These are phyloP conservation scores for Dactylis glomerata DNA, from an alignment of 176 grass and related monocot species.

Conservation along the genomic window DNA sequence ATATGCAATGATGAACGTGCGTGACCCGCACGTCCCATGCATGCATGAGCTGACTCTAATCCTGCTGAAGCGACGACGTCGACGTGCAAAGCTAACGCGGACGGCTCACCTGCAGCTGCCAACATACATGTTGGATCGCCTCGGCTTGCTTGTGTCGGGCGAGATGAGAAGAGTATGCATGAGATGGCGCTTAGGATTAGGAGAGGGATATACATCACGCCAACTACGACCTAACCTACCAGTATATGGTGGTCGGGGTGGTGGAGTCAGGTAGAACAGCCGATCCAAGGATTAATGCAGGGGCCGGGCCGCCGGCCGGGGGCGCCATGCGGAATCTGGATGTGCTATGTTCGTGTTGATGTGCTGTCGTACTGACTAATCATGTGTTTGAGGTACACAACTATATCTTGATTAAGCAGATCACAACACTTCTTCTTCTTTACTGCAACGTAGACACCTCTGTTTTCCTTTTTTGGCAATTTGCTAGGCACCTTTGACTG, in stretches of 20 bases:
- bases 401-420: background rate
- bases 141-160: conserved; percentile 17
- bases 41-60: background rate
- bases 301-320: too few species aligned
- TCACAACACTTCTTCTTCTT: too few species aligned
- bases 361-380: background rate
- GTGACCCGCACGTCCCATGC: background rate
- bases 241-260: background rate
- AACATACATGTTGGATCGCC: too few species aligned
- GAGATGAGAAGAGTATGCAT: background rate
- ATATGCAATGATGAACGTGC: background rate
- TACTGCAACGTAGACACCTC: too few species aligned
- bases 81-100: conserved; percentile 1
- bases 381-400: background rate
- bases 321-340: background rate
- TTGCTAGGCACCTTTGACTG: too few species aligned
- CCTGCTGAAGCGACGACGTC: background rate
- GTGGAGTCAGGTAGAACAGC: background rate
- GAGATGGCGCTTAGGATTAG: background rate
- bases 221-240: background rate
- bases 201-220: conserved; percentile 42
- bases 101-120: background rate
- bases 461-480: too few species aligned
- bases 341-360: background rate
- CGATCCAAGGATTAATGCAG: background rate